phyloP scores from a whole-genome alignment of 2,329 filamentous ascomycete species.

The Fusarium beomiforme region DNA sequence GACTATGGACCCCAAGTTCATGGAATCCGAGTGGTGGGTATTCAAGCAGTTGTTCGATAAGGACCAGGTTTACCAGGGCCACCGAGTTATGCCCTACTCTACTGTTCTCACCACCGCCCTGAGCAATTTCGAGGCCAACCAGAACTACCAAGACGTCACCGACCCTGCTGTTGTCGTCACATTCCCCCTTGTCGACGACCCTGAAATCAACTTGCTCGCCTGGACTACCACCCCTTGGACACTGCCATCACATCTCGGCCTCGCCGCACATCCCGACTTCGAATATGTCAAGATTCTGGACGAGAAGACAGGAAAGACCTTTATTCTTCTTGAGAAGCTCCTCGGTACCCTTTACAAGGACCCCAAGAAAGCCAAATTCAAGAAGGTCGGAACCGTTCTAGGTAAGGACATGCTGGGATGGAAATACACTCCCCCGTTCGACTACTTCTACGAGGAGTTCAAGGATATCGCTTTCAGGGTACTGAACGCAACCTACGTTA shows the following conservation, averaged over 20 bases:
- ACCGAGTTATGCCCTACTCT: slow-evolving; percentile 94
- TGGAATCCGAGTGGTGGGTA: slow-evolving; percentile 97
- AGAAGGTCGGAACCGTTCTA: slow-evolving; percentile 80
- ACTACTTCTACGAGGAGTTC: slow-evolving; percentile 90
- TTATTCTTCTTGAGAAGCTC: slow-evolving; percentile 84
- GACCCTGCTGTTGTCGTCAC: slow-evolving; percentile 90
- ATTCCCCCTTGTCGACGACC: slow-evolving; percentile 83
- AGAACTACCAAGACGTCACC: slow-evolving; percentile 93
- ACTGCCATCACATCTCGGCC: slow-evolving; percentile 79
- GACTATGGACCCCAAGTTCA: slow-evolving; percentile 95
- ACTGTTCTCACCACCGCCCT: slow-evolving; percentile 89
- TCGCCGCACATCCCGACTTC: slow-evolving; percentile 83
- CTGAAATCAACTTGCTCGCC: slow-evolving; percentile 78
- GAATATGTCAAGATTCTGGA: slow-evolving; percentile 90
- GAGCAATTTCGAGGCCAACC: slow-evolving; percentile 92
- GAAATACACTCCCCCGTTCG: slow-evolving; percentile 89
- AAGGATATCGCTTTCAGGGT: slow-evolving; percentile 86
- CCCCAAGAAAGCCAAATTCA: slow-evolving; percentile 93
- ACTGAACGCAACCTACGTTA: slow-evolving; percentile 86
- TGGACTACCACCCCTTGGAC: slow-evolving; percentile 95
- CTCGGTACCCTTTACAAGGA: slow-evolving; percentile 90
- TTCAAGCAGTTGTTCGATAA: slow-evolving; percentile 95
- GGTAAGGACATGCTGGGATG: slow-evolving; percentile 88
- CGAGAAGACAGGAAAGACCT: slow-evolving; percentile 82
- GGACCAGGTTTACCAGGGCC: slow-evolving; percentile 87